Percentiles rank a stretch among this genome's conserved stretches.
These are phyloP conservation scores for Quercus agrifolia DNA, from an alignment of 306 rosid genomes.

Conservation along the genomic window DNA sequence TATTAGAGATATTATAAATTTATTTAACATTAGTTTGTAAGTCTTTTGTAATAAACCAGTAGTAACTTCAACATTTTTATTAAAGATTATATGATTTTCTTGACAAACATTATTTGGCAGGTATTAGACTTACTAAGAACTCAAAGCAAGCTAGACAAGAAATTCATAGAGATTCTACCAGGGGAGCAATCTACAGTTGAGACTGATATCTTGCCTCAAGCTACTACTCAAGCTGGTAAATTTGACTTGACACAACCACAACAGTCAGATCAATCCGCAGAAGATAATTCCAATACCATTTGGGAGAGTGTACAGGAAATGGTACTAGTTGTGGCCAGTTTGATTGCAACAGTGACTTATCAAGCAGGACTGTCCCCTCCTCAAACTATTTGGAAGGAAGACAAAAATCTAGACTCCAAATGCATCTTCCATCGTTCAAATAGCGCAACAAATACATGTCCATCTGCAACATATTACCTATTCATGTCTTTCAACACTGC, in stretches of 20 bases:
- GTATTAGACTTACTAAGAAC: neutral
- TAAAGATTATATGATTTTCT: too few relatives aligned
- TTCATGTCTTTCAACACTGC: slow-evolving; percentile 20
- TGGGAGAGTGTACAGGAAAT: neutral
- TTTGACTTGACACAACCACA: neutral
- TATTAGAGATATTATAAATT: too few relatives aligned
- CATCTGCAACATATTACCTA: slow-evolving; percentile 1
- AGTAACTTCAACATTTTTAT: too few relatives aligned
- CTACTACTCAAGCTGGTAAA: neutral
- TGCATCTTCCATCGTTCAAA: slow-evolving; percentile 2
- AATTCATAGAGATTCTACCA: neutral
- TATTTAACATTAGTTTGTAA: too few relatives aligned
- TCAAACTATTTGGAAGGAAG: too few relatives aligned
- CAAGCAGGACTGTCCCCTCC: neutral
- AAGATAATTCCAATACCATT: neutral
- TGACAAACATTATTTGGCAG: neutral
- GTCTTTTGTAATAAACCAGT: too few relatives aligned
- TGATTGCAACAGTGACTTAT: slow-evolving; percentile 2
- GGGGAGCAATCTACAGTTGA: neutral
- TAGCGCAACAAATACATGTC: neutral
- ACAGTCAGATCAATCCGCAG: neutral
- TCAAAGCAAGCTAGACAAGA: neutral
- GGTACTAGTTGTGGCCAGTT: slow-evolving; percentile 13
- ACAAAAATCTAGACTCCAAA: neutral
- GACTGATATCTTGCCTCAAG: neutral